Evolutionary conservation across 352 stramenopile species (phyloP), one percentile per base, ranked within the genome.

Genomic region (Globisporangium lucens): DNA sequence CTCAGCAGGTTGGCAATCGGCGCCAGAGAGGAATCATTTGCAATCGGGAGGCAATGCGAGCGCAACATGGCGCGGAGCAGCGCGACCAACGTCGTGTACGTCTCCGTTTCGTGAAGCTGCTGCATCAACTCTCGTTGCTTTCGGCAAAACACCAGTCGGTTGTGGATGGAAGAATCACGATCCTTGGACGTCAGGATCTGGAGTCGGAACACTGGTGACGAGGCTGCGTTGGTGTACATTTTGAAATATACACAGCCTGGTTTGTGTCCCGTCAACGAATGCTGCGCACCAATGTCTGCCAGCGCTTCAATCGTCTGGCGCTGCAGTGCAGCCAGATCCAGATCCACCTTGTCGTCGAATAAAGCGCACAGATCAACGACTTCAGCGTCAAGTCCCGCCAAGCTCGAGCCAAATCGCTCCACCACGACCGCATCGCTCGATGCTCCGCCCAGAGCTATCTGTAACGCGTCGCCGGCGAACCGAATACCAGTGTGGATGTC

Each of bases 341-440:
- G 27, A 22, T 60, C 49, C 3, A 56, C 2, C 43, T 49, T 29
- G 27, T 60, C 62, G 73, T 60, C 30, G 71, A 27, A 22, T 51
- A 52, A 12, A n/a, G 81, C 66, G 12, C 63, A 74, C 27, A 87
- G 22, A 4, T 83, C 75, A 22, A 84, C 43, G 2, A 74, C 46
- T 55, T 38, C 58, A 30, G 75, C 73, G 3, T 51, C 55, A 10
- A 79, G n/a, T 22, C 73, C 76, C 15, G 60, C 47, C 8, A 83
- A 17, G n/a, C 74, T 83, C 20, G 73, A 75, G 53, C 84, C 78
- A 6, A 80, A 70, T 13, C 78, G 75, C 58, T 72, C 66, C 20
- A 76, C 59, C 46, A 47, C 27, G 1, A 29, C 22, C 4, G 43
- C 15, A 59, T 61, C 8, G 41, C 15, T 8, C 41, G 53, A 69